Percentiles rank a stretch among this genome's conserved stretches.
phyloP scores from a whole-genome alignment of 805 yeast genomes.

The Spathaspora boniae region DNA sequence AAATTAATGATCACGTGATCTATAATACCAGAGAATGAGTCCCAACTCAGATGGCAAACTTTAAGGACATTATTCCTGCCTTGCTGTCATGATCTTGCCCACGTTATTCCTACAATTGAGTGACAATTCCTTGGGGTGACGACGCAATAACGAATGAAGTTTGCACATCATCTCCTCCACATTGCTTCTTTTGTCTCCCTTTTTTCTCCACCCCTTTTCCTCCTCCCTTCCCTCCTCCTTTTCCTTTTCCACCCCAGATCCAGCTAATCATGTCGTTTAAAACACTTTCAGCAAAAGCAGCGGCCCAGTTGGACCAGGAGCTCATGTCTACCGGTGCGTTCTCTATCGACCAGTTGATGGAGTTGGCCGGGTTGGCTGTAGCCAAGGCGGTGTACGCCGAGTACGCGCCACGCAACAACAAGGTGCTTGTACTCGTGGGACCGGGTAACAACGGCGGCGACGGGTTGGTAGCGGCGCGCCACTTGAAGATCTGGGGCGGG shows the following conservation, averaged over 20 bases:
- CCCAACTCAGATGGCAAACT: too few relatives aligned
- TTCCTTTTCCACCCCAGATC: neutral
- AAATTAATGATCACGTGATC: too few relatives aligned
- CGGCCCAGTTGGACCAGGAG: constrained; percentile 78
- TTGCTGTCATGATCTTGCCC: too few relatives aligned
- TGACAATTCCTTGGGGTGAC: too few relatives aligned
- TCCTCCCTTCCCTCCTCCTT: constrained; percentile 1
- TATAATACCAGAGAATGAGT: too few relatives aligned
- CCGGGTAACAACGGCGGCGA: constrained; percentile 99
- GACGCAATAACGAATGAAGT: too few relatives aligned
- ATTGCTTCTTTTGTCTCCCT: too few relatives aligned
- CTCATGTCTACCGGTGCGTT: constrained; percentile 83
- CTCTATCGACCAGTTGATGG: constrained; percentile 89
- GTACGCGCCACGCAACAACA: constrained; percentile 44
- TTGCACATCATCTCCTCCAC: too few relatives aligned
- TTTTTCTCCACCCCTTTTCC: constrained; percentile 1
- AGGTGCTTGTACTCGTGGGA: constrained; percentile 74
- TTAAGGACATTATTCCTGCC: too few relatives aligned
- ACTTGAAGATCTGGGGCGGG: constrained; percentile 70
- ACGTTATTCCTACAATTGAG: too few relatives aligned
- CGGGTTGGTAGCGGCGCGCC: constrained; percentile 94
- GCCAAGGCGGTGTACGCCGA: constrained; percentile 77
- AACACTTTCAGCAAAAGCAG: constrained; percentile 45
- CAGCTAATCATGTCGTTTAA: constrained; percentile 15
- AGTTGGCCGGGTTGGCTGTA: constrained; percentile 90